Conservation (phyloP, 1,139 yeast species). For the Kurtzmaniella natalensis region DNA sequence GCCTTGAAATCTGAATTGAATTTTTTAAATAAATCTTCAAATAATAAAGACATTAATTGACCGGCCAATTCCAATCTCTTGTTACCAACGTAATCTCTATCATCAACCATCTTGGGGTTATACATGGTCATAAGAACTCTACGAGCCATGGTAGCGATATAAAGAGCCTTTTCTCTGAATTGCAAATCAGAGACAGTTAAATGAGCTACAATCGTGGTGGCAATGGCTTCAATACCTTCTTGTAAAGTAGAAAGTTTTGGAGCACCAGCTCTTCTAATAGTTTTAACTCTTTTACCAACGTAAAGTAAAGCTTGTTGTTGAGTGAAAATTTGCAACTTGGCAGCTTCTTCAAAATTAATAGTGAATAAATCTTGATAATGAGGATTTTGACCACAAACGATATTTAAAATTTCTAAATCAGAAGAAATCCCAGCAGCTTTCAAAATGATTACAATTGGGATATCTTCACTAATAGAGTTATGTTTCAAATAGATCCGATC, state of each 20-base stretch:
- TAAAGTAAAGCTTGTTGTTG: constrained; percentile 93
- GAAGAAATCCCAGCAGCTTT: constrained; percentile 96
- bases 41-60: constrained; percentile 87
- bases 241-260: constrained; percentile 78
- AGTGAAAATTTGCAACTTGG: constrained; percentile 78
- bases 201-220: constrained; percentile 95
- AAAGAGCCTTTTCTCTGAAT: constrained; percentile 89
- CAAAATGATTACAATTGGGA: constrained; percentile 87
- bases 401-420: constrained; percentile 88
- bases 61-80: constrained; percentile 97
- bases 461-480: constrained; percentile 90
- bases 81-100: constrained; percentile 97
- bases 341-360: constrained; percentile 90
- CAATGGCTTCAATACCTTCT: constrained; percentile 97
- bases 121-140: constrained; percentile 94
- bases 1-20: constrained; percentile 93
- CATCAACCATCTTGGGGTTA: constrained; percentile 93
- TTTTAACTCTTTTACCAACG: constrained; percentile 86
- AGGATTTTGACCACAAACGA: constrained; percentile 88
- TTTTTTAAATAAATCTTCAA: constrained; percentile 95
- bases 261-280: constrained; percentile 80
- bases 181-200: constrained; percentile 81
- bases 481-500: constrained; percentile 88
- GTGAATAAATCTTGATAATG: constrained; percentile 89
- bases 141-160: constrained; percentile 94